These are phyloP conservation scores for Chaetoscypha palmicola DNA, from an alignment of 2,329 filamentous ascomycete species.

Conservation along the genomic window DNA sequence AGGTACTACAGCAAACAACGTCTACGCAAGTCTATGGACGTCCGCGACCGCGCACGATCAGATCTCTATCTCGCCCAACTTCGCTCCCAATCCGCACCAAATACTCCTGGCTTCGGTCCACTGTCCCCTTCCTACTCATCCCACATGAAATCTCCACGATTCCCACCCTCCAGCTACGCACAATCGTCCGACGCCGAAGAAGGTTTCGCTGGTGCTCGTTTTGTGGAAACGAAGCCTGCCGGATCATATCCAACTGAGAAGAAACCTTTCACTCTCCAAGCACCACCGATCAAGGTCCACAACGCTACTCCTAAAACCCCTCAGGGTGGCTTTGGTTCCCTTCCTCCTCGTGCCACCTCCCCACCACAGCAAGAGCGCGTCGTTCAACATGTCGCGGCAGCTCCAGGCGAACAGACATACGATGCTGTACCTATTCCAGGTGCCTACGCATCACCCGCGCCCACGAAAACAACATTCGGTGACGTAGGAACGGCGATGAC, in stretches of 20 bases:
- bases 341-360: constrained; percentile 8
- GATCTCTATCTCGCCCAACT: constrained; percentile 90
- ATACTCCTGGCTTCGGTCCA: constrained; percentile 82
- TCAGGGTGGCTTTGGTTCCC: constrained; percentile 55
- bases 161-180: constrained; percentile 51
- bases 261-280: constrained; percentile 76
- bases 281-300: constrained; percentile 73
- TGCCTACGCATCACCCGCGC: constrained; percentile 57
- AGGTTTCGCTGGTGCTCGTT: constrained; percentile 38
- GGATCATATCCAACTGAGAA: constrained; percentile 44
- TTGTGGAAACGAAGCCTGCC: constrained; percentile 56
- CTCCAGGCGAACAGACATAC: constrained; percentile 77
- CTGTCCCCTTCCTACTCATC: constrained; percentile 50
- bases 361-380: constrained; percentile 31
- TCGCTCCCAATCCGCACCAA: constrained; percentile 80
- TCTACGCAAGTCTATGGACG: constrained; percentile 93
- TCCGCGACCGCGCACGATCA: constrained; percentile 86
- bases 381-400: constrained; percentile 60
- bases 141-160: constrained; percentile 43
- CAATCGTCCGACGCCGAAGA: constrained; percentile 47
- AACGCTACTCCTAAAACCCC: constrained; percentile 65
- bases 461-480: constrained; percentile 29
- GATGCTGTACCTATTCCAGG: constrained; percentile 83
- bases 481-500: constrained; percentile 28
- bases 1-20: constrained; percentile 95